Evolutionary conservation across 495 filamentous ascomycete genomes (phyloP).

Genomic region (Baudoinia panamericana): DNA sequence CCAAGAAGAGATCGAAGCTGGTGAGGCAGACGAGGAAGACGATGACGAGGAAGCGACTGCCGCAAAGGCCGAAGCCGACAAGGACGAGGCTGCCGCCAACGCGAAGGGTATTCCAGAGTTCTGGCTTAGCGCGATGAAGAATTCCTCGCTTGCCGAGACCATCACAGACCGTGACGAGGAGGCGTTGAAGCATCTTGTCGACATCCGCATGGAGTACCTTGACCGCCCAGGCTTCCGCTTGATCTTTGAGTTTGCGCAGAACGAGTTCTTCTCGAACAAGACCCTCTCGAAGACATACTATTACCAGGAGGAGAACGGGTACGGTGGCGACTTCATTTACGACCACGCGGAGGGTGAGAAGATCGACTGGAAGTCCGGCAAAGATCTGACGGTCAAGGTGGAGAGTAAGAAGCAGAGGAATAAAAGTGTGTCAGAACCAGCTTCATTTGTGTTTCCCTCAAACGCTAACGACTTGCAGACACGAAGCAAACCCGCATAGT

Average conservation of each 20-base stretch:
- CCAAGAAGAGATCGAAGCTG: slow-evolving; percentile 70
- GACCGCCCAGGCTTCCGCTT: slow-evolving; percentile 95
- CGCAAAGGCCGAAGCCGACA: slow-evolving; percentile 33
- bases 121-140: slow-evolving; percentile 99
- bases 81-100: slow-evolving; percentile 36
- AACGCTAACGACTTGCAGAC: slow-evolving; percentile 38
- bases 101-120: slow-evolving; percentile 87
- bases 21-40: slow-evolving; percentile 67
- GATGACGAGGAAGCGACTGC: slow-evolving; percentile 39
- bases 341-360: slow-evolving; percentile 96
- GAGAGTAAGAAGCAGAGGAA: slow-evolving; percentile 99
- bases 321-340: slow-evolving; percentile 98
- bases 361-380: slow-evolving; percentile 89
- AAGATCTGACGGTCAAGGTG: slow-evolving; percentile 84
- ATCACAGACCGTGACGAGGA: slow-evolving; percentile 94
- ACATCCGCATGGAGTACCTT: slow-evolving; percentile 98
- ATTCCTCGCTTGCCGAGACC: slow-evolving; percentile 92
- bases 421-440: slow-evolving; percentile 60
- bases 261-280: slow-evolving; percentile 95
- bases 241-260: slow-evolving; percentile 92
- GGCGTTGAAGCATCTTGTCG: slow-evolving; percentile 77
- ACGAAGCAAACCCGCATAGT: slow-evolving; percentile 98
- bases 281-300: slow-evolving; percentile 95
- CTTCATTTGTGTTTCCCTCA: background rate
- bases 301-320: slow-evolving; percentile 98